phyloP scores from a whole-genome alignment of 441 rosid genomes.

The Lepidium campestre region DNA sequence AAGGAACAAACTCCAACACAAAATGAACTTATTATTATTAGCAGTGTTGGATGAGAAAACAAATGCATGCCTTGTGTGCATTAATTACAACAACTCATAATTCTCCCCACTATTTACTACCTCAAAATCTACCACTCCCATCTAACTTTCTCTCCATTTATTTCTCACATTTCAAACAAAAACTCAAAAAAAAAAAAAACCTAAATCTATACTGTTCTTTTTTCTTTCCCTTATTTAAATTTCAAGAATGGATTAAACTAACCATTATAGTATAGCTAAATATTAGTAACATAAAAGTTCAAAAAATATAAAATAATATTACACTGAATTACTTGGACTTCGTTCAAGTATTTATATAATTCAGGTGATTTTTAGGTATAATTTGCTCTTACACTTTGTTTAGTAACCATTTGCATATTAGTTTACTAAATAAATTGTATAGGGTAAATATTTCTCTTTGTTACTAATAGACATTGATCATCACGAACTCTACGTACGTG shows the following conservation, averaged over 20 bases:
- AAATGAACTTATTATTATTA: constrained; percentile 11
- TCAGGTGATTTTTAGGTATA: not conserved
- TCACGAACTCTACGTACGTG: too few relatives aligned
- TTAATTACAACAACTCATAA: constrained; percentile 24
- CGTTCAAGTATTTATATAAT: not conserved
- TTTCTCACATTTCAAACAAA: not conserved
- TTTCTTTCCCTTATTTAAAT: too few relatives aligned
- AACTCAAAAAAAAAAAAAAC: not conserved
- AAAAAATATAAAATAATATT: too few relatives aligned
- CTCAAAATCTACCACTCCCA: constrained; percentile 34
- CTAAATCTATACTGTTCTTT: too few relatives aligned
- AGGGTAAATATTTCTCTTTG: too few relatives aligned
- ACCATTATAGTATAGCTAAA: too few relatives aligned
- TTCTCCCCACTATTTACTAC: constrained; percentile 39
- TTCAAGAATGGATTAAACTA: too few relatives aligned
- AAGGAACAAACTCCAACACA: constrained; percentile 19
- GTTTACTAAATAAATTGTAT: too few relatives aligned
- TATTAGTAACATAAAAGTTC: too few relatives aligned
- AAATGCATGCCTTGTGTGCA: constrained; percentile 31
- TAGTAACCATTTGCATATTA: too few relatives aligned
- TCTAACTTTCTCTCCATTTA: constrained; percentile 19
- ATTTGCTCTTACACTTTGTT: too few relatives aligned
- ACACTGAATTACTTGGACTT: not conserved
- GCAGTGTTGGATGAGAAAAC: constrained; percentile 22
- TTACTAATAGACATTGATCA: too few relatives aligned